Evolutionary conservation across 1,284 basidiomycete genomes (phyloP), one percentile per base, ranked within the genome.

Genomic region (Xerocomus cyaneibrunnescens): DNA sequence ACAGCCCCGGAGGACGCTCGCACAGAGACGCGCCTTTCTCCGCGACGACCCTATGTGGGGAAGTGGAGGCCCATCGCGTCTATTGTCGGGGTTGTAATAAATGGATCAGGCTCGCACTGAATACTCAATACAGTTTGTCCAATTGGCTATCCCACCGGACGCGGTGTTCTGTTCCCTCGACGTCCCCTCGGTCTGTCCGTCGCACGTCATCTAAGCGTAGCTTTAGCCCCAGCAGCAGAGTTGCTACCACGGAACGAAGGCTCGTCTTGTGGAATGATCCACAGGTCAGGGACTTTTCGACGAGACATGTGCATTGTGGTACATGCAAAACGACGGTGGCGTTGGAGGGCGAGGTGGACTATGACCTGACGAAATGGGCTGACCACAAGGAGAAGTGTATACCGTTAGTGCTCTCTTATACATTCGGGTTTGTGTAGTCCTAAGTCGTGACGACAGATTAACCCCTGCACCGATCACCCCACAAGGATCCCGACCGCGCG

Each of bases 181-280:
- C 63, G 35, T 73, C 68, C n/a, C 40, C 48, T 30, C 57, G 21
- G 30, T 13, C 52, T 39, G 14, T 45, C 9, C 58, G 54, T 9
- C 44, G 31, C 3, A 52, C 56, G 12, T 55, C 64, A 2, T 55
- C 62, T 19, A 65, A 65, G 32, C 56, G 53, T 22, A 51, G 0
- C 30, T 59, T 56, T 48, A 81, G 79, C 45, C 82, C 80, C 4
- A 77, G 75, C 52, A 77, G 74, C 48, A 76, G 80, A 39, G 78
- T 85, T 27, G 77, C 82, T 10, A 76, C 78, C 10, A 77, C 81
- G 14, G 79, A 84, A 57, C 73, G 84, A 50, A 83, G 79, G 67
- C 64, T 85, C 36, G 67, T 71, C 47, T 66, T 87, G 51, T 73
- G 84, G 28, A 86, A 85, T 55, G 85, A 87, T 62, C 59, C 76